These are phyloP conservation scores for Litchi chinensis DNA, from an alignment of 345 rosid species.

Conservation along the genomic window DNA sequence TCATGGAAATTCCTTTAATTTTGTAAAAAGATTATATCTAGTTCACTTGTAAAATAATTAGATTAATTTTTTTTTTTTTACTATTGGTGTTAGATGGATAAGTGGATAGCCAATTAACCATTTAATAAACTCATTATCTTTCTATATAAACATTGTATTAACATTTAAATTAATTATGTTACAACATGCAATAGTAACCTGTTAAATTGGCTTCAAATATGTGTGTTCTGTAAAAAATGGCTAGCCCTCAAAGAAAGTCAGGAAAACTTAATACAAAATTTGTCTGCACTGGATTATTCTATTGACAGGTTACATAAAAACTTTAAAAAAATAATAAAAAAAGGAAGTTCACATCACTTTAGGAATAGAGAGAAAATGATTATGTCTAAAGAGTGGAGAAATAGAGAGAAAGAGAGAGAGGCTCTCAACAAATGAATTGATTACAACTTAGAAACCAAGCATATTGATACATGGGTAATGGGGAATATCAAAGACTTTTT, in stretches of 20 bases:
- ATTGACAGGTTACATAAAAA: not conserved
- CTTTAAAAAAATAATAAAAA: not conserved
- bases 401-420: not conserved
- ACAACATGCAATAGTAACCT: too few species aligned
- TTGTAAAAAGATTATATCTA: too few species aligned
- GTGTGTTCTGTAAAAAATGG: too few species aligned
- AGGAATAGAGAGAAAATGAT: not conserved
- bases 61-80: too few species aligned
- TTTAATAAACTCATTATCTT: too few species aligned
- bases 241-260: not conserved
- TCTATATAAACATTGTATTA: too few species aligned
- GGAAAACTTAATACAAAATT: not conserved
- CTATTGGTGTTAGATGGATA: too few species aligned
- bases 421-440: slow-evolving; percentile 7
- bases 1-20: too few species aligned
- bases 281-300: not conserved
- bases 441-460: slow-evolving; percentile 35
- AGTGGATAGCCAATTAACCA: too few species aligned
- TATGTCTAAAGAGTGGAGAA: slow-evolving; percentile 10
- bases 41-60: too few species aligned
- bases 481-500: not conserved
- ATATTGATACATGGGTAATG: not conserved
- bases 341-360: not conserved
- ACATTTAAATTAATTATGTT: too few species aligned
- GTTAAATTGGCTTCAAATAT: too few species aligned